Conservation (phyloP, 2,329 filamentous ascomycete species). For the Colletotrichum sp. region DNA sequence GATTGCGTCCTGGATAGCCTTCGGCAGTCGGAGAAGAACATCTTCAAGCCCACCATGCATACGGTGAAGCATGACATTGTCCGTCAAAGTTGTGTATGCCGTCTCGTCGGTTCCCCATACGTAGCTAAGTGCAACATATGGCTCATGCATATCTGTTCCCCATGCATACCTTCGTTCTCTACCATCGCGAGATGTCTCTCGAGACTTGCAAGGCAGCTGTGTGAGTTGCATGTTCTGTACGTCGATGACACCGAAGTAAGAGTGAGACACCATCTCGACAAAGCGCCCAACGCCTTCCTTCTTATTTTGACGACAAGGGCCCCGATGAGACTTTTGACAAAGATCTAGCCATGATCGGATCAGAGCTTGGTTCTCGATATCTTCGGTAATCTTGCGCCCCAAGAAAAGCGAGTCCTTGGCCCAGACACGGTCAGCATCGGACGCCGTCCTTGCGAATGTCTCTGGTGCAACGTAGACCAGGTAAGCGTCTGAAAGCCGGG, state of each 20-base stretch:
- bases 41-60: background rate
- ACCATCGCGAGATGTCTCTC: background rate
- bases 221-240: conserved; percentile 12
- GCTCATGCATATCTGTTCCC: conserved; percentile 26
- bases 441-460: background rate
- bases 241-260: conserved; percentile 8
- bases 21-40: background rate
- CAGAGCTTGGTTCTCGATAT: conserved; percentile 2
- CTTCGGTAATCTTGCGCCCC: background rate
- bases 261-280: background rate
- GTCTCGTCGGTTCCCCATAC: conserved; percentile 36
- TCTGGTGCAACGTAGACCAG: background rate
- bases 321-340: background rate
- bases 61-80: background rate
- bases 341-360: conserved; percentile 5
- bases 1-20: conserved; percentile 45
- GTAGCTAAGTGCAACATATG: conserved; percentile 51
- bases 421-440: conserved; percentile 1
- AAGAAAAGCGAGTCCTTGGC: background rate
- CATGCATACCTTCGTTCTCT: background rate
- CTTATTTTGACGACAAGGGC: background rate
- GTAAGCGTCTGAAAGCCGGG: background rate
- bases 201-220: background rate
- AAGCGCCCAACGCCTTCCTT: background rate
- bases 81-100: background rate